Evolutionary conservation across 2,329 filamentous ascomycete genomes (phyloP), one percentile per base, ranked within the genome.

Genomic region (Pseudodiploospora longispora): DNA sequence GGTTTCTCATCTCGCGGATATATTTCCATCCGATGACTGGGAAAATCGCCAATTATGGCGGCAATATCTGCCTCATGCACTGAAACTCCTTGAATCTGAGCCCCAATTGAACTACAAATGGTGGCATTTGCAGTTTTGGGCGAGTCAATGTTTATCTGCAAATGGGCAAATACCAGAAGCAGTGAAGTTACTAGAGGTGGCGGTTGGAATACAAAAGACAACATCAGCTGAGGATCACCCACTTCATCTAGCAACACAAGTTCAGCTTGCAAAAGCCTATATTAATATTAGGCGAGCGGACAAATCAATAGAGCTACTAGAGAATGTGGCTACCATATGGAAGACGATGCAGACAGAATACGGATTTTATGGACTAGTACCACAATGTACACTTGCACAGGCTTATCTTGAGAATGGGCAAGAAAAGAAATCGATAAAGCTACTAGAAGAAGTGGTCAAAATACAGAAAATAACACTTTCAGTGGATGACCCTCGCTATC

Each of bases 81-180:
- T 43, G 27, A 27, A 36, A 36, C 35, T 40, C 5, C 36, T 44
- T 39, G 27, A 27, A 38, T 3, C 29, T n/a, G 27, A n/a, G n/a
- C n/a, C n/a, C n/a, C n/a, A n/a, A n/a, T n/a, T n/a, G 27, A 38
- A 44, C 12, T 9, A 44, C 5, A 34, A 30, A 37, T 32, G 19
- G 33, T 43, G 35, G 6, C 8, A 37, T 10, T 31, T 39, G 10
- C n/a, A n/a, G 9, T 29, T 38, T 27, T 28, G 8, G 36, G 42
- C 32, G 33, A 33, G 40, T 35, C 33, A 19, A 12, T 35, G 47
- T 34, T 46, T 59, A 34, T 19, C 27, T 33, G 4, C 0, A 7
- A 52, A 57, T 40, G 43, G 52, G 38, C 57, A 44, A 33, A 41
- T 52, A 3, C 40, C 44, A 36, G 42, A 58, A 8, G 56, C 57